Conservation (phyloP, 2,329 filamentous ascomycete species). For the Verticillium albo-atrum region DNA sequence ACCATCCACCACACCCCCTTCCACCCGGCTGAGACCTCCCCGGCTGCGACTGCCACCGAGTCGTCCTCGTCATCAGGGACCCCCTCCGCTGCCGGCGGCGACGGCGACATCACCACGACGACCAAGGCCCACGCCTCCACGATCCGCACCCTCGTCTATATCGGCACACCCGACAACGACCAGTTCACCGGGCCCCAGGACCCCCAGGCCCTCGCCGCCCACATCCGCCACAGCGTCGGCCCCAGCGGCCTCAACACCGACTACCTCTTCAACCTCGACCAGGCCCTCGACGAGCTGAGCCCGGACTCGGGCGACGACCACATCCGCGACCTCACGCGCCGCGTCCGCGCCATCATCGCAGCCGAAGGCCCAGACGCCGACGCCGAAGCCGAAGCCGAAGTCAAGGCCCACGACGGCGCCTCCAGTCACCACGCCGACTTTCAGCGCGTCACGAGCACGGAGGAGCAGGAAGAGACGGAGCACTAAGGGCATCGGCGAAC, state of each 20-base stretch:
- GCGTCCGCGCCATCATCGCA: constrained; percentile 60
- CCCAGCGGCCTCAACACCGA: constrained; percentile 88
- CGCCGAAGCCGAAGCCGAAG: constrained; percentile 3
- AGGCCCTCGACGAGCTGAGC: constrained; percentile 67
- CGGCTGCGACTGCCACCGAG: constrained; percentile 13
- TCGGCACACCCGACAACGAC: constrained; percentile 86
- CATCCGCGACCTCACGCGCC: constrained; percentile 72
- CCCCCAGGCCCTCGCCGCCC: constrained; percentile 69
- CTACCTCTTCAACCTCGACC: constrained; percentile 79
- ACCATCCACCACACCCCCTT: constrained; percentile 89
- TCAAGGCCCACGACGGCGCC: no score
- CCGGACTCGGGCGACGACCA: constrained; percentile 77
- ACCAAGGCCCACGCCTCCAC: constrained; percentile 48
- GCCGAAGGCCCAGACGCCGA: constrained; percentile 16
- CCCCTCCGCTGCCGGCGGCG: constrained; percentile 10
- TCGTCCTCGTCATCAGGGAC: constrained; percentile 18
- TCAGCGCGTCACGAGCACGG: constrained; percentile 17
- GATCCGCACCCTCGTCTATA: constrained; percentile 73
- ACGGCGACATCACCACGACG: constrained; percentile 37
- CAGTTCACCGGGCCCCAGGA: constrained; percentile 88
- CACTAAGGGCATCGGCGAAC: no score
- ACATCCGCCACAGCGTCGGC: constrained; percentile 72
- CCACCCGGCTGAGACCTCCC: constrained; percentile 47
- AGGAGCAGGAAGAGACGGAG: constrained; percentile 57
- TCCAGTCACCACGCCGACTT: no score